Conservation (phyloP, 1,284 basidiomycete species). For the Puccinia polysora region DNA sequence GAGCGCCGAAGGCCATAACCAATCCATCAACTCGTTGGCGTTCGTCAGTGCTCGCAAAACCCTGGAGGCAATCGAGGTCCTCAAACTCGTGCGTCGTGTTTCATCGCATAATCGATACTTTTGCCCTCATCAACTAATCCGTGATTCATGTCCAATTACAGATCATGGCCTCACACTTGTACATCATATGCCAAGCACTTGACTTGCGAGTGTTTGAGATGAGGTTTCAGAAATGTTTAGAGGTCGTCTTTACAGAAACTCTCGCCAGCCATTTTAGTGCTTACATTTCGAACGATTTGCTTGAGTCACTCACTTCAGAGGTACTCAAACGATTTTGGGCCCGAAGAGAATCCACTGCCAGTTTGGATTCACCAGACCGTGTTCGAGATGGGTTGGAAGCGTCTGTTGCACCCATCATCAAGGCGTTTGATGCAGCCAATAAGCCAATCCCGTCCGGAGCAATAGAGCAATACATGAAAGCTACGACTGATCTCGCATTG, state of each 20-base stretch:
- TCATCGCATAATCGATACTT: background rate
- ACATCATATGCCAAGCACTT: constrained; percentile 38
- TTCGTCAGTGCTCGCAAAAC: constrained; percentile 74
- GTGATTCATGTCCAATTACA: constrained; percentile 2
- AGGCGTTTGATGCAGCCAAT: background rate
- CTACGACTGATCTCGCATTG: background rate
- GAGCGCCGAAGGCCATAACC: constrained; percentile 61
- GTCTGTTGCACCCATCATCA: background rate
- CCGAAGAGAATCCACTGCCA: background rate
- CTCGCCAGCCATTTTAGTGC: background rate
- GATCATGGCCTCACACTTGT: constrained; percentile 37
- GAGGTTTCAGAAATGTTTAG: background rate
- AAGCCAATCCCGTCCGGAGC: background rate
- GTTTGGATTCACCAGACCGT: constrained; percentile 21
- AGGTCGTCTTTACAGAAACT: background rate
- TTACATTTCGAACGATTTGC: background rate
- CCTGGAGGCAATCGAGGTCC: constrained; percentile 67
- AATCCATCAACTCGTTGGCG: constrained; percentile 75
- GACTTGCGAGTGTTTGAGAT: constrained; percentile 34
- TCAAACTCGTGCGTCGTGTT: constrained; percentile 57
- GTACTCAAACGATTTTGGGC: constrained; percentile 1
- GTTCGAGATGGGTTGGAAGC: background rate
- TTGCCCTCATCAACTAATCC: background rate
- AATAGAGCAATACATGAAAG: background rate
- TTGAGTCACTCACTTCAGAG: background rate